phyloP scores from a whole-genome alignment of 345 rosid species.

The Eucalyptus cladocalyx region DNA sequence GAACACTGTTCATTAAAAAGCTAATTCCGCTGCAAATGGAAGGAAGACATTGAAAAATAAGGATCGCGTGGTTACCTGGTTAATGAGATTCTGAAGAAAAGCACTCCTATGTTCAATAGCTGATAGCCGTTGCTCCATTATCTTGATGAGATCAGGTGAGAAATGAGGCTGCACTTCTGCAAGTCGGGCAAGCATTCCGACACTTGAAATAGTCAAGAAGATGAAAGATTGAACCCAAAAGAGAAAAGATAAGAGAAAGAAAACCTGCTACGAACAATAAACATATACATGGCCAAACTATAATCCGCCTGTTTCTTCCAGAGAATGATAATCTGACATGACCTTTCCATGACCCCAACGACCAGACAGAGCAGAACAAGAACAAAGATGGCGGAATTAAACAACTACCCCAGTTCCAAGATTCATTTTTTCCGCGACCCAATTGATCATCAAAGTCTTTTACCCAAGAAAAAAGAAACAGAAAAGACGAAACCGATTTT shows the following conservation, averaged over 20 bases:
- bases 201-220: neutral
- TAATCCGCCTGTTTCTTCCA: neutral
- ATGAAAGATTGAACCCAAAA: neutral
- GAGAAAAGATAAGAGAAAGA: neutral
- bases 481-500: neutral
- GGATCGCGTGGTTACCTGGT: constrained; percentile 29
- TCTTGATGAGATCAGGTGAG: constrained; percentile 61
- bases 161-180: constrained; percentile 44
- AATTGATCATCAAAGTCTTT: neutral
- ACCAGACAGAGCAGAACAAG: neutral
- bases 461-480: neutral
- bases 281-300: neutral
- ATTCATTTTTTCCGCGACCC: neutral
- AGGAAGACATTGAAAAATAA: neutral
- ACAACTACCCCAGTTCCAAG: neutral
- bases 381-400: neutral
- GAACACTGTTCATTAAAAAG: neutral
- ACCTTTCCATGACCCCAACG: neutral
- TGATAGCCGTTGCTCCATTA: constrained; percentile 65
- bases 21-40: neutral
- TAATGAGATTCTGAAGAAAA: constrained; percentile 48
- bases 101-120: constrained; percentile 56
- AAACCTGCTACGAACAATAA: neutral
- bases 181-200: neutral
- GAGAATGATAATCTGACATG: neutral